These are phyloP conservation scores for Solanum hybrid DNA, from an alignment of 305 asterid genomes.

Conservation along the genomic window DNA sequence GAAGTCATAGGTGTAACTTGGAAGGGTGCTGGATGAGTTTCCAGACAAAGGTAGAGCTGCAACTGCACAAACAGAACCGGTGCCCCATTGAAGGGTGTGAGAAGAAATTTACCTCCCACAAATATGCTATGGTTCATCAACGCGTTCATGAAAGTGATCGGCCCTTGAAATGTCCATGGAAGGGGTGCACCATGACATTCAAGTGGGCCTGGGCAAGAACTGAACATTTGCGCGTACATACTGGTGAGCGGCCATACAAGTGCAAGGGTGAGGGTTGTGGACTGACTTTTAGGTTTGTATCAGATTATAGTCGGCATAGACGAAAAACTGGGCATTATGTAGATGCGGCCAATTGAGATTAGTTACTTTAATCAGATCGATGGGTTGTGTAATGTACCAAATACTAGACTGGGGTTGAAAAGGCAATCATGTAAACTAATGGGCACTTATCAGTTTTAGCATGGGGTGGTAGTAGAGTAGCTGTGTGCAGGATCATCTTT, in stretches of 20 bases:
- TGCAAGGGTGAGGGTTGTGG: conserved; percentile 73
- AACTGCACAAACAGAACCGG: conserved; percentile 53
- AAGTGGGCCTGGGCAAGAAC: conserved; percentile 99
- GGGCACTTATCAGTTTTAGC: background rate
- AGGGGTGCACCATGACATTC: conserved; percentile 71
- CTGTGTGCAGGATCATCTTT: background rate
- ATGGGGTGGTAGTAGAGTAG: background rate
- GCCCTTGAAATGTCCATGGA: conserved; percentile 83
- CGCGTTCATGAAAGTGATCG: conserved; percentile 77
- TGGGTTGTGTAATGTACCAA: conserved; percentile 5
- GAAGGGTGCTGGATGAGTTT: conserved; percentile 66
- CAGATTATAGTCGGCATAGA: conserved; percentile 83
- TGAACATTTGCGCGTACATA: conserved; percentile 78
- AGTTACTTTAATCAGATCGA: background rate
- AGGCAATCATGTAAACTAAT: conserved; percentile 9
- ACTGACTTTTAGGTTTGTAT: conserved; percentile 78
- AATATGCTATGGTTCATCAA: conserved; percentile 55
- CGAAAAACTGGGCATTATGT: conserved; percentile 74
- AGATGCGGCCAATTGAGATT: conserved; percentile 11
- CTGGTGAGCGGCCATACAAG: conserved; percentile 67
- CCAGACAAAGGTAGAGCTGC: conserved; percentile 56
- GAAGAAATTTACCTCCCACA: conserved; percentile 75
- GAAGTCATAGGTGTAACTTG: conserved; percentile 43
- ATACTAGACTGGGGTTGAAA: conserved; percentile 1
- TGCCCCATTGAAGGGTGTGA: conserved; percentile 72